Base-by-base conservation (phyloP, 805 yeast species). In the Myxozyma geophila region DNA sequence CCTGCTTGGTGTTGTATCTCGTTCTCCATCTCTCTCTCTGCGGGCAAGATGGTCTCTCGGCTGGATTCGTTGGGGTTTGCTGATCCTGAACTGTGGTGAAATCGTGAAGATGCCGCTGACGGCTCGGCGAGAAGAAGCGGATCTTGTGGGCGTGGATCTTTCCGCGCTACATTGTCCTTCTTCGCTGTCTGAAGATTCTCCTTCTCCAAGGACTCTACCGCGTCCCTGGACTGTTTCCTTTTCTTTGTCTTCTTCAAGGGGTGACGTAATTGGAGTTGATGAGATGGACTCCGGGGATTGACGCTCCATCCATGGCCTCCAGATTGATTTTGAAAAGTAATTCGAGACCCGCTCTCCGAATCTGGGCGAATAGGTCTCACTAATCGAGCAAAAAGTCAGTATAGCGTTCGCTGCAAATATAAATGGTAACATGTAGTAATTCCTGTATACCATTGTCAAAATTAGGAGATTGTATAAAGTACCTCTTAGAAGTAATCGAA, bases 181-280 rank as follows among this genome's bases (percentile, higher is more conserved):
- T 43, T 49, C 53, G 39, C 17, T 33, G 21, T 49, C 53, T 49
- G 53, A 49, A 15, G 53, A 49, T 1, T 19, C 13, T 19, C 3
- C 33, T 10, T 21, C 39, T 28, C 28, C 28, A 28, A 28, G 28
- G 5, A 28, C 28, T 3, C 28, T 5, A 5, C 28, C 28, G 2
- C 28, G 28, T 28, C 28, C 5, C 28, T 28, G 28, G 28, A 28
- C 28, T 28, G 35, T 15, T 28, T 28, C 19, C 13, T 10, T 12
- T 7, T 8, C 10, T 35, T 49, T 35, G 19, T 28, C 12, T 49
- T 49, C 53, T 35, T 28, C 53, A 19, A 49, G 36, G 33, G 53
- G 53, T 37, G 53, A 49, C 21, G 53, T 49, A 10, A 35, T 19
- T 49, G 53, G 53, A 28, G 40, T 49, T 15, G 51, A 10, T 21